Percentiles rank a stretch among this genome's conserved stretches.
Conservation (phyloP, 805 yeast species). For the Kodamaea hsintzibuensis region DNA sequence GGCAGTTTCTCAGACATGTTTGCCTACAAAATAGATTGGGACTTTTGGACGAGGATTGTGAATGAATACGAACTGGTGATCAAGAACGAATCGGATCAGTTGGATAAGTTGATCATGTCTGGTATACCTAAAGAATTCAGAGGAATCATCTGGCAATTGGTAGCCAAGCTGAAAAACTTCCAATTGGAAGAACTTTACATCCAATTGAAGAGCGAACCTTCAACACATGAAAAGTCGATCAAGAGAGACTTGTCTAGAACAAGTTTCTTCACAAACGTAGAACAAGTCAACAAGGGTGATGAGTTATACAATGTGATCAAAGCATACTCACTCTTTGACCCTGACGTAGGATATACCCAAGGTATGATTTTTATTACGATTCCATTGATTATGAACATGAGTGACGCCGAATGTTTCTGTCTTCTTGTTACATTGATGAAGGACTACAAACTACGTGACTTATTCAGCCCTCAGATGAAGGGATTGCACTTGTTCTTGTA, state of each 20-base stretch:
- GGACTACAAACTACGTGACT: conserved; percentile 72
- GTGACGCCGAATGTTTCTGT: conserved; percentile 83
- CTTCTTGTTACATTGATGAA: conserved; percentile 81
- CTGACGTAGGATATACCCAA: conserved; percentile 96
- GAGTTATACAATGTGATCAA: conserved; percentile 74
- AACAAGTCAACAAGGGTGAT: conserved; percentile 55
- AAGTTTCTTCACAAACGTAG: conserved; percentile 65
- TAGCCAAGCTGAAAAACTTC: conserved; percentile 73
- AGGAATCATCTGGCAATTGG: conserved; percentile 91
- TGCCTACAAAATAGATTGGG: conserved; percentile 61
- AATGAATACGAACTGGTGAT: conserved; percentile 74
- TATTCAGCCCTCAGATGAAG: conserved; percentile 89
- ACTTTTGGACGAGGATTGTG: conserved; percentile 83
- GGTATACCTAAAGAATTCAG: conserved; percentile 88
- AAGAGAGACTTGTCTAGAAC: conserved; percentile 84
- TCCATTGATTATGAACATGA: conserved; percentile 79
- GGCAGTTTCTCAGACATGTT: conserved; percentile 39
- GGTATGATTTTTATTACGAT: conserved; percentile 95
- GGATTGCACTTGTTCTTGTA: conserved; percentile 83
- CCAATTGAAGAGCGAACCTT: conserved; percentile 47
- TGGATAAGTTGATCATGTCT: conserved; percentile 59
- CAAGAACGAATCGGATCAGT: conserved; percentile 54
- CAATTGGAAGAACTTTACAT: conserved; percentile 60
- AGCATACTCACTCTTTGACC: conserved; percentile 82
- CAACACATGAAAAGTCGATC: conserved; percentile 73